Percentiles rank a stretch among this genome's conserved stretches.
Evolutionary conservation across 169 alveolate species (phyloP).

Genomic region (Eimeria tenella): DNA sequence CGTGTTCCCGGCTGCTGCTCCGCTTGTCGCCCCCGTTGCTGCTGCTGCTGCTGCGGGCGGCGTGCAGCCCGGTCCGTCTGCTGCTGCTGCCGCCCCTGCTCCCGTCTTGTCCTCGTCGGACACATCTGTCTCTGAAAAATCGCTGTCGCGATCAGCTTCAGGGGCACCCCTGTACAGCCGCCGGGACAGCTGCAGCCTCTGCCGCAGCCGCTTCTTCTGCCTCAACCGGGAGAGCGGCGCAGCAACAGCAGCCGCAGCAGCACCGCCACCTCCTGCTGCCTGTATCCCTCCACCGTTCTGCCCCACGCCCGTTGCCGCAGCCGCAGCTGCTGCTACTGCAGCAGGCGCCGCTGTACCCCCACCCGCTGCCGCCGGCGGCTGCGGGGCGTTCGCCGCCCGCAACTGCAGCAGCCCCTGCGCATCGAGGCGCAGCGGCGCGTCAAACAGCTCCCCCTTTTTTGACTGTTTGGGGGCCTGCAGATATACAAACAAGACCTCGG

Average conservation of each 20-base stretch:
- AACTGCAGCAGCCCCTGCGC: conserved; percentile 85
- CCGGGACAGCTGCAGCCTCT: conserved; percentile 57
- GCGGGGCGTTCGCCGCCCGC: background rate
- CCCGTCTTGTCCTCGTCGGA: background rate
- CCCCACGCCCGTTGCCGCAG: background rate
- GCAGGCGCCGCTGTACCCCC: background rate
- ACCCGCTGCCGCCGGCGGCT: conserved; percentile 37
- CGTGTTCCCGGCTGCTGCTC: conserved; percentile 1
- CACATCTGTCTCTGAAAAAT: background rate
- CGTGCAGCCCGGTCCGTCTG: conserved; percentile 2
- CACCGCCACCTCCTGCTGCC: conserved; percentile 23
- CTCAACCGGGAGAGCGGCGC: background rate
- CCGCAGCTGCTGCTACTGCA: background rate
- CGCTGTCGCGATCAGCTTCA: conserved; percentile 11
- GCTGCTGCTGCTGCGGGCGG: background rate
- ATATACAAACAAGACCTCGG: conserved; percentile 91
- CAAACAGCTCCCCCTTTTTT: conserved; percentile 93
- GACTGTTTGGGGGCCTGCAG: conserved; percentile 90
- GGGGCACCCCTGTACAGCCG: background rate
- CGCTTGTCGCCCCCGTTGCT: background rate
- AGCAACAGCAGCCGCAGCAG: background rate
- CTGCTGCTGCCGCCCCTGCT: conserved; percentile 32
- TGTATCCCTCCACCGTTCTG: background rate
- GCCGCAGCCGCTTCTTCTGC: conserved; percentile 59
- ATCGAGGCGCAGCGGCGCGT: conserved; percentile 92